phyloP scores from a whole-genome alignment of 2,329 filamentous ascomycete genomes.

The Aspergillus awamori region DNA sequence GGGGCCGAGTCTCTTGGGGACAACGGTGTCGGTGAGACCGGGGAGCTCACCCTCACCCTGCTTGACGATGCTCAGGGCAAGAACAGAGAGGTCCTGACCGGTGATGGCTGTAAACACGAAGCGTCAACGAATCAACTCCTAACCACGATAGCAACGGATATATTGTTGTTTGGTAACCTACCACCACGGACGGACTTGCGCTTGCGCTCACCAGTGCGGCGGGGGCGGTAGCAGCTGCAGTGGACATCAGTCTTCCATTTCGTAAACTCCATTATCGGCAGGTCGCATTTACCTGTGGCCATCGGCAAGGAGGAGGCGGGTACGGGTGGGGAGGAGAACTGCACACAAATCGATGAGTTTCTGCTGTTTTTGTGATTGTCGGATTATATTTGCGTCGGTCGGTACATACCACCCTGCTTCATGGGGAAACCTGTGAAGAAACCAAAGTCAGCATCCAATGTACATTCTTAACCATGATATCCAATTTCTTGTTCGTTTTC shows the following conservation, averaged over 20 bases:
- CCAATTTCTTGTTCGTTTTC: not conserved
- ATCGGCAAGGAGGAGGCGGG: conserved; percentile 90
- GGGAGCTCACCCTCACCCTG: conserved; percentile 93
- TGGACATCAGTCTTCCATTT: conserved; percentile 14
- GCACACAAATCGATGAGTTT: conserved; percentile 38
- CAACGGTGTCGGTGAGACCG: conserved; percentile 94
- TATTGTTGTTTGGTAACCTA: conserved; percentile 26
- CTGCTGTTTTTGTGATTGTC: conserved; percentile 20
- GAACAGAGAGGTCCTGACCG: conserved; percentile 89
- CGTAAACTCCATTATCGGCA: not conserved
- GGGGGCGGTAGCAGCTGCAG: conserved; percentile 88
- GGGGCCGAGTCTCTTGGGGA: conserved; percentile 98
- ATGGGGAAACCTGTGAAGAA: conserved; percentile 78
- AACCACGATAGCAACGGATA: not conserved
- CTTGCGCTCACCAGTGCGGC: conserved; percentile 98
- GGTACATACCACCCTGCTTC: conserved; percentile 84
- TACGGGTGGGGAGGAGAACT: conserved; percentile 92
- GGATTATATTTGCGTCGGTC: conserved; percentile 30
- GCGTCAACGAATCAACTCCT: conserved; percentile 18
- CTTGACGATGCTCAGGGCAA: conserved; percentile 95
- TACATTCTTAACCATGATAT: not conserved
- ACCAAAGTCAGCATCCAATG: conserved; percentile 29
- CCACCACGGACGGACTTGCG: conserved; percentile 93
- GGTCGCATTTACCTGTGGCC: conserved; percentile 67
- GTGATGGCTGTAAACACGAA: conserved; percentile 72